Percentiles rank a stretch among this genome's conserved stretches.
phyloP scores from a whole-genome alignment of 176 grass and related monocot genomes.

The Phragmites australis region DNA sequence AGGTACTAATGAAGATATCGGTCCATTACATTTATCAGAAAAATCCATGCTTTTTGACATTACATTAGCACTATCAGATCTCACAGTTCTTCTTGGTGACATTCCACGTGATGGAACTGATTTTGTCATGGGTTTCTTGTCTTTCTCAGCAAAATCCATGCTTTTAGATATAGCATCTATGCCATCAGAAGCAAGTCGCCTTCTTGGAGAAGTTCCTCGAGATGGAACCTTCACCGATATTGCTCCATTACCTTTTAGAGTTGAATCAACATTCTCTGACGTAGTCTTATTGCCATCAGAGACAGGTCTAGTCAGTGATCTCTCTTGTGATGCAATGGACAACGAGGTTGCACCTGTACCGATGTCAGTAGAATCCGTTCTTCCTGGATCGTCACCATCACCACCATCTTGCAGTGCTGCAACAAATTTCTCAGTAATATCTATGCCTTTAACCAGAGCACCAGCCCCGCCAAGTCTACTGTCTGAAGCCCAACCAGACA shows the following conservation, averaged over 20 bases:
- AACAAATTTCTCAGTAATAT: constrained; percentile 29
- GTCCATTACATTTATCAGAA: constrained; percentile 50
- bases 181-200: constrained; percentile 45
- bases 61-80: constrained; percentile 41
- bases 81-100: constrained; percentile 53
- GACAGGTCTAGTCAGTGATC: constrained; percentile 19
- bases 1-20: constrained; percentile 41
- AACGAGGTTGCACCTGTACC: constrained; percentile 29
- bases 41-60: constrained; percentile 60
- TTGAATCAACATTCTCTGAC: constrained; percentile 28
- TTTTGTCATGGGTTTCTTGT: constrained; percentile 31
- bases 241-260: constrained; percentile 23
- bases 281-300: constrained; percentile 27
- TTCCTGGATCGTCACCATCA: constrained; percentile 38
- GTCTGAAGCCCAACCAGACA: constrained; percentile 29
- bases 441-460: constrained; percentile 27
- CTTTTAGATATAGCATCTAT: constrained; percentile 46
- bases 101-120: constrained; percentile 45
- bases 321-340: constrained; percentile 37
- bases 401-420: constrained; percentile 16
- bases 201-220: constrained; percentile 58
- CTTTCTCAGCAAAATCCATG: constrained; percentile 49
- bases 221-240: constrained; percentile 48
- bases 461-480: constrained; percentile 31
- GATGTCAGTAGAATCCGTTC: constrained; percentile 22